Evolutionary conservation across 2,329 filamentous ascomycete species (phyloP), one percentile per base, ranked within the genome.

Genomic region (Sclerotinia minor): DNA sequence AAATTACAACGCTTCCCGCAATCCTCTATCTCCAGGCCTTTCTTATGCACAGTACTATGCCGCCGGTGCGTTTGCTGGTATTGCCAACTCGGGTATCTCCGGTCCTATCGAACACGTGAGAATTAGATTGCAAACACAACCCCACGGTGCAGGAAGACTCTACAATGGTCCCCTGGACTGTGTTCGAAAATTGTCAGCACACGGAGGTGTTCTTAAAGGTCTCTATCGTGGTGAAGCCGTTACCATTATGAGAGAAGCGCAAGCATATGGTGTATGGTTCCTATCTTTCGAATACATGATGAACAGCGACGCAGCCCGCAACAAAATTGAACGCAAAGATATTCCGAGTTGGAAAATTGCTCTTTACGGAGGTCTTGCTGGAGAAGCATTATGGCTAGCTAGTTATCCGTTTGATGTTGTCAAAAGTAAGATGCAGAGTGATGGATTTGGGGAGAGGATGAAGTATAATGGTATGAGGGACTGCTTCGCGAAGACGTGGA

Each of bases 351-450:
- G 89, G 79, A 98, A 97, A 81, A 87, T 99, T 61, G 95, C 95
- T 17, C 81, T 92, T 17, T 99, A 98, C 78, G 95, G 95, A 72
- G 95, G 95, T 55, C 80, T 99, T 52, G 95, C 95, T 0, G 95
- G 95, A 73, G 95, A 99, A 83, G 92, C 89, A 64, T 85, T 99
- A 68, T 99, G 95, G 95, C 82, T 99, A 67, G 85, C 85, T 47
- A 96, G 92, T 77, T 99, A 99, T 81, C 95, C 95, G 29, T 90
- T 99, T 72, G 95, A 99, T 80, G 94, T 99, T 38, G 81, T 99
- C 80, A 99, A 99, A 90, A 97, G 92, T 81, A 98, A 97, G 87
- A 97, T 98, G 94, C 95, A 99, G 85, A 97, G 90, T 68, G 95
- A 99, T 80, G 94, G 92, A 0, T 95, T 97, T 77, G 92, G 92